Conservation (phyloP, 208 protist species). For the Crithidia mellificae region DNA sequence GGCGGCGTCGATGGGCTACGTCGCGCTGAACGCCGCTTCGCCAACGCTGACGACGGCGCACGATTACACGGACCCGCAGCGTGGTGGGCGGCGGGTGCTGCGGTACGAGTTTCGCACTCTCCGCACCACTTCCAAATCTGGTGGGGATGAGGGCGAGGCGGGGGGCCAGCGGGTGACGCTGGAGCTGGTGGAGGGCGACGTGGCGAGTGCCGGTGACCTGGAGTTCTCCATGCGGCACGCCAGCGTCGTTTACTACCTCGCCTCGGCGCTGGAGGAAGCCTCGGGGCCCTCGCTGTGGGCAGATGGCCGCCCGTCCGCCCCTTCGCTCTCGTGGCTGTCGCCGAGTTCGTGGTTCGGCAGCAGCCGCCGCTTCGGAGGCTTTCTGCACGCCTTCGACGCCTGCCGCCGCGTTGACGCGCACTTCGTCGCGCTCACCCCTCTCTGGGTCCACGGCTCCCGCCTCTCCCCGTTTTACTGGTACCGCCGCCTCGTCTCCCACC, state of each 20-base stretch:
- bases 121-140: not conserved
- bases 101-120: conserved; percentile 36
- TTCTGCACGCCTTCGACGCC: conserved; percentile 52
- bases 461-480: conserved; percentile 70
- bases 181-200: conserved; percentile 61
- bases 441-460: conserved; percentile 56
- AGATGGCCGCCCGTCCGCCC: conserved; percentile 4
- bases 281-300: conserved; percentile 15
- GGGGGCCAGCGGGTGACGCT: conserved; percentile 29
- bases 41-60: conserved; percentile 22
- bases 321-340: conserved; percentile 16
- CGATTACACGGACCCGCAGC: conserved; percentile 25
- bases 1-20: conserved; percentile 29
- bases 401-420: conserved; percentile 69
- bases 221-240: conserved; percentile 59
- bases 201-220: conserved; percentile 36
- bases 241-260: conserved; percentile 56
- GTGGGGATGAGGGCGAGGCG: too few relatives aligned
- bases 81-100: conserved; percentile 31
- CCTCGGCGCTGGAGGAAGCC: conserved; percentile 38
- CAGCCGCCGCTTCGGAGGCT: conserved; percentile 40
- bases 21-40: conserved; percentile 21
- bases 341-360: conserved; percentile 10
- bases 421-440: conserved; percentile 61
- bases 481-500: conserved; percentile 42